These are phyloP conservation scores for Cytospora piceae DNA, from an alignment of 2,329 filamentous ascomycete species.

Conservation along the genomic window DNA sequence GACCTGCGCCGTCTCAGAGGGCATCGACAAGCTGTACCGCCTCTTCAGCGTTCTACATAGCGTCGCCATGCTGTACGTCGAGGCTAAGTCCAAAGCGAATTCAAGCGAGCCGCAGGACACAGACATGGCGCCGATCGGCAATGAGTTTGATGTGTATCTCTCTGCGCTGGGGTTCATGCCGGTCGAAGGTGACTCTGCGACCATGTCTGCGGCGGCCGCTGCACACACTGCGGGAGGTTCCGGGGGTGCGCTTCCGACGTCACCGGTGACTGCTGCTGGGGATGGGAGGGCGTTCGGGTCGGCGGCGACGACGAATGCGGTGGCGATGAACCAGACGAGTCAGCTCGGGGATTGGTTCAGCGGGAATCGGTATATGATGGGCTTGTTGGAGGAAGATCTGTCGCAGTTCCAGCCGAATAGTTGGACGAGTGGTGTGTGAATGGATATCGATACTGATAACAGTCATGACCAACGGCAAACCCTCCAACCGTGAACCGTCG, in stretches of 20 bases:
- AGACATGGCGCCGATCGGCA: conserved; percentile 53
- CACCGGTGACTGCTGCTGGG: conserved; percentile 14
- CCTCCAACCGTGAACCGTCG: neutral
- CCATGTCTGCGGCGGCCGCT: conserved; percentile 21
- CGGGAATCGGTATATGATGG: conserved; percentile 67
- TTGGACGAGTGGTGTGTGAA: conserved; percentile 37
- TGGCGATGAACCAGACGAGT: conserved; percentile 39
- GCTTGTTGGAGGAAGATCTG: conserved; percentile 64
- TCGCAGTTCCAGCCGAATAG: conserved; percentile 43
- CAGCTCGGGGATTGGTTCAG: conserved; percentile 69
- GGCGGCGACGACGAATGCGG: conserved; percentile 16
- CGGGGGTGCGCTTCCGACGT: conserved; percentile 11
- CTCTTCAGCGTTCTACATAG: conserved; percentile 65
- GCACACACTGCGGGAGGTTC: conserved; percentile 5
- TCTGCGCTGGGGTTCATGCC: conserved; percentile 66
- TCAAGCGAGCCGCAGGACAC: conserved; percentile 51
- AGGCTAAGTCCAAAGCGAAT: conserved; percentile 62
- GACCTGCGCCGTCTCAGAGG: conserved; percentile 57
- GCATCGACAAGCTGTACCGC: conserved; percentile 63
- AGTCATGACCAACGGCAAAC: neutral
- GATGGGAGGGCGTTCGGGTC: conserved; percentile 20
- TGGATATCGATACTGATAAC: neutral
- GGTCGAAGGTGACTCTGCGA: conserved; percentile 32
- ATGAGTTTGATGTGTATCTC: conserved; percentile 68
- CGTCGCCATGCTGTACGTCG: conserved; percentile 64